A percentile compares a stretch with the other conserved stretches of the same genome.
Conservation (phyloP, 345 rosid genomes). For the Turritis glabra region DNA sequence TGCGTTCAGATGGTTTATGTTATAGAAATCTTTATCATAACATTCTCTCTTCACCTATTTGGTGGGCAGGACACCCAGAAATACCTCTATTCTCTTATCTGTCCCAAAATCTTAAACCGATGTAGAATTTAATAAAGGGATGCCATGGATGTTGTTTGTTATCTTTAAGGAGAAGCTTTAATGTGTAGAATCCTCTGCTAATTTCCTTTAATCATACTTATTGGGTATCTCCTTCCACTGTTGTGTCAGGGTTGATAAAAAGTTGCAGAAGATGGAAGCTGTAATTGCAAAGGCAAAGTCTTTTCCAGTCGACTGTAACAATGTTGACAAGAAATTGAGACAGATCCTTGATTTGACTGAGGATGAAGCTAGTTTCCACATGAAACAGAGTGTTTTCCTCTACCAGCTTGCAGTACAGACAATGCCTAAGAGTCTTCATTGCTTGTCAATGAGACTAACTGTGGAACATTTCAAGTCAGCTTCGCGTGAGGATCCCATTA, state of each 20-base stretch:
- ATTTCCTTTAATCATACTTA: slow-evolving; percentile 13
- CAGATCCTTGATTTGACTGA: slow-evolving; percentile 88
- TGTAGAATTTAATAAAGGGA: not conserved
- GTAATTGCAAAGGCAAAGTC: slow-evolving; percentile 70
- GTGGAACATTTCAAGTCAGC: slow-evolving; percentile 75
- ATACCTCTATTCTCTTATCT: not conserved
- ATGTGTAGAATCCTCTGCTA: slow-evolving; percentile 11
- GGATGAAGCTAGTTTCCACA: slow-evolving; percentile 90
- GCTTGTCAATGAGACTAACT: slow-evolving; percentile 86
- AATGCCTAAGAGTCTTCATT: slow-evolving; percentile 93
- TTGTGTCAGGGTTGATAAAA: slow-evolving; percentile 63
- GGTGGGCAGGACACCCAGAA: not conserved
- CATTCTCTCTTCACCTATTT: not conserved
- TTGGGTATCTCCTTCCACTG: slow-evolving; percentile 2
- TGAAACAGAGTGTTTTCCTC: slow-evolving; percentile 76
- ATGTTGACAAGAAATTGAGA: slow-evolving; percentile 89
- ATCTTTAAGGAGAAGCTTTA: slow-evolving; percentile 3
- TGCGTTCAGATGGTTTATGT: slow-evolving; percentile 12
- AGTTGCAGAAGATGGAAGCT: slow-evolving; percentile 65
- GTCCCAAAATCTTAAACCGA: slow-evolving; percentile 8
- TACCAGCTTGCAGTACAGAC: slow-evolving; percentile 90
- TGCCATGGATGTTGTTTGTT: slow-evolving; percentile 5
- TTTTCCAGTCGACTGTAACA: slow-evolving; percentile 73
- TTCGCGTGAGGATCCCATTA: slow-evolving; percentile 41
- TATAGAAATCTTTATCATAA: not conserved